Evolutionary conservation across 2,329 filamentous ascomycete species (phyloP).

Genomic region (Cercospora sojina): DNA sequence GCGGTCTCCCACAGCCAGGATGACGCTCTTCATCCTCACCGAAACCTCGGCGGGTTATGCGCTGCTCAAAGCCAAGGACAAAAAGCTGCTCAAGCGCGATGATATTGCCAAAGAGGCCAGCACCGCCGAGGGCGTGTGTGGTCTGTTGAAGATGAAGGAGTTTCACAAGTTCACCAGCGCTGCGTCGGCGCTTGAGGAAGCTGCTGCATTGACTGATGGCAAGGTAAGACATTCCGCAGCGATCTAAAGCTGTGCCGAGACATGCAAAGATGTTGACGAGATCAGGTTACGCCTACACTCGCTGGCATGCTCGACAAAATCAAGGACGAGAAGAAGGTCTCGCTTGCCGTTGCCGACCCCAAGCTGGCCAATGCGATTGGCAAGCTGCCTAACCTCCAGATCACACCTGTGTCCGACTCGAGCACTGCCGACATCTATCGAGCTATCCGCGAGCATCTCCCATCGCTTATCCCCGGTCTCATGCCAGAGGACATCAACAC

Average conservation of each 20-base stretch:
- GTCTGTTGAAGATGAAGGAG: constrained; percentile 92
- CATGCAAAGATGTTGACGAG: not conserved
- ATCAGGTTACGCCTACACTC: constrained; percentile 75
- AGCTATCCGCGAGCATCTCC: constrained; percentile 86
- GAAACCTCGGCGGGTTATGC: constrained; percentile 97
- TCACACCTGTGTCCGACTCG: constrained; percentile 79
- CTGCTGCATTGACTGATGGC: constrained; percentile 82
- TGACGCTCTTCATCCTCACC: constrained; percentile 74
- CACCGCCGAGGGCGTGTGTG: constrained; percentile 79
- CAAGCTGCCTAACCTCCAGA: constrained; percentile 83
- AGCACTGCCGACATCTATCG: constrained; percentile 86
- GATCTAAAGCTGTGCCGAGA: not conserved
- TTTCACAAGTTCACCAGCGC: constrained; percentile 98
- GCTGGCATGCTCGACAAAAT: constrained; percentile 78
- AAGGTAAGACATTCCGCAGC: constrained; percentile 52
- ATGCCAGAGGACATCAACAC: constrained; percentile 82
- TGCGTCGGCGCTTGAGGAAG: constrained; percentile 84
- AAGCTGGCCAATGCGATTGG: constrained; percentile 89
- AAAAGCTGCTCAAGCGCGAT: constrained; percentile 91
- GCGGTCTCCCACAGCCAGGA: constrained; percentile 32
- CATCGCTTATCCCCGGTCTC: constrained; percentile 86
- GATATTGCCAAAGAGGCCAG: constrained; percentile 72
- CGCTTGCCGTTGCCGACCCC: constrained; percentile 87
- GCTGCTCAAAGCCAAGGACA: constrained; percentile 97
- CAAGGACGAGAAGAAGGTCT: constrained; percentile 97